These are phyloP conservation scores for Starmerella sirachaensis DNA, from an alignment of 805 yeast genomes.

Conservation along the genomic window DNA sequence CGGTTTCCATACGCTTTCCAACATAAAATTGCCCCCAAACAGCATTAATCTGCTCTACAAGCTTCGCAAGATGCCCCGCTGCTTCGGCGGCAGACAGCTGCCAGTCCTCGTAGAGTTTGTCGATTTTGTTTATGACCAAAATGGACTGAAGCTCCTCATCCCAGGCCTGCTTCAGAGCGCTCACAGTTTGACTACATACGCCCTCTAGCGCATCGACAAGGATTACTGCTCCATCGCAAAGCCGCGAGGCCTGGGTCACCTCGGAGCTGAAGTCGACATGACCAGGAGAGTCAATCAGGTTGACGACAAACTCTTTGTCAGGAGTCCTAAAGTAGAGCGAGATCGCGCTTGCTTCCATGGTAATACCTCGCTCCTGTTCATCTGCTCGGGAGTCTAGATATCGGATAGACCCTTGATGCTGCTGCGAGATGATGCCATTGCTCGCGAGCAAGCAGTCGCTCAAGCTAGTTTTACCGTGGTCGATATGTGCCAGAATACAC, in stretches of 20 bases:
- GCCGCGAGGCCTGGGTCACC: conserved; percentile 87
- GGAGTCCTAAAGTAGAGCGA: conserved; percentile 60
- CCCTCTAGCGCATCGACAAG: conserved; percentile 97
- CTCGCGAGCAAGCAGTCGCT: conserved; percentile 88
- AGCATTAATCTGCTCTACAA: conserved; percentile 88
- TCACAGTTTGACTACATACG: conserved; percentile 93
- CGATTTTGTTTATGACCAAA: conserved; percentile 82
- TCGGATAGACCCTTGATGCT: conserved; percentile 90
- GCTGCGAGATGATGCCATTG: conserved; percentile 89
- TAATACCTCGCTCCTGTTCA: conserved; percentile 90
- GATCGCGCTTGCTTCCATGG: conserved; percentile 95
- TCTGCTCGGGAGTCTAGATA: conserved; percentile 88
- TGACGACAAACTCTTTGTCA: conserved; percentile 66
- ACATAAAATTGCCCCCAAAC: conserved; percentile 87
- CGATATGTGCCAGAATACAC: conserved; percentile 95
- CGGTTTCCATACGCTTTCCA: conserved; percentile 48
- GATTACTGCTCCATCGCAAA: conserved; percentile 95
- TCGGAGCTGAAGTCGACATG: conserved; percentile 95
- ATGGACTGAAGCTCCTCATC: conserved; percentile 79
- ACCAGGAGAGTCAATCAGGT: conserved; percentile 97
- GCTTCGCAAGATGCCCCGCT: conserved; percentile 59
- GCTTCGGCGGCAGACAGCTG: conserved; percentile 77
- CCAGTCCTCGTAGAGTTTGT: conserved; percentile 70
- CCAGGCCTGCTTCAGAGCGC: conserved; percentile 89
- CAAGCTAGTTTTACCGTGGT: conserved; percentile 93